These are phyloP conservation scores for Aspergillus incahuasiensis DNA, from an alignment of 495 filamentous ascomycete genomes.

Conservation along the genomic window DNA sequence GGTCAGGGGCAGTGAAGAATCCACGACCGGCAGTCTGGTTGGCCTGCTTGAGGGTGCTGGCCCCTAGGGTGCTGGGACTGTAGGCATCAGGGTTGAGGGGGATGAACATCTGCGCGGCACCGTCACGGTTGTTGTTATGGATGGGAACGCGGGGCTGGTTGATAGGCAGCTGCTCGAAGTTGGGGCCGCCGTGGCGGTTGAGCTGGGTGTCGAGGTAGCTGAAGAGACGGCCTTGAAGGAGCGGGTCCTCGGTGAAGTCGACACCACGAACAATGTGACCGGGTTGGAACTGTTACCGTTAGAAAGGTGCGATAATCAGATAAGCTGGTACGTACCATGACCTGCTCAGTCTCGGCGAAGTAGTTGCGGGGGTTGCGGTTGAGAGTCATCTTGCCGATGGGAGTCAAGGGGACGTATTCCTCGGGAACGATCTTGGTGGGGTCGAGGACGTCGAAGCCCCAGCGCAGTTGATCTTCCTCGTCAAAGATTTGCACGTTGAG, in stretches of 20 bases:
- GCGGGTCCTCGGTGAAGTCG: slow-evolving; percentile 68
- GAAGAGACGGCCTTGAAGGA: slow-evolving; percentile 70
- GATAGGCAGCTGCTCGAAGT: slow-evolving; percentile 73
- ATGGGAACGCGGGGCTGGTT: slow-evolving; percentile 60
- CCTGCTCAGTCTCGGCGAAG: slow-evolving; percentile 75
- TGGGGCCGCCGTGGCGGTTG: slow-evolving; percentile 66
- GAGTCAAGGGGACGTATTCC: slow-evolving; percentile 62
- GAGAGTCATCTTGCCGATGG: slow-evolving; percentile 62
- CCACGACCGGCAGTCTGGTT: slow-evolving; percentile 65
- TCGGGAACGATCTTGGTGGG: slow-evolving; percentile 74
- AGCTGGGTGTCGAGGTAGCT: slow-evolving; percentile 73
- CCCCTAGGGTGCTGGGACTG: slow-evolving; percentile 63
- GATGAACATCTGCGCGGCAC: slow-evolving; percentile 44
- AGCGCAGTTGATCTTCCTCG: slow-evolving; percentile 59
- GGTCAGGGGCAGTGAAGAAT: slow-evolving; percentile 67
- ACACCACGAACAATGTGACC: slow-evolving; percentile 61
- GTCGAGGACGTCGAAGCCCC: slow-evolving; percentile 69
- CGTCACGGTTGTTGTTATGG: slow-evolving; percentile 69
- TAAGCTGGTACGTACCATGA: slow-evolving; percentile 54
- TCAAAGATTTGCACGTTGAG: slow-evolving; percentile 71
- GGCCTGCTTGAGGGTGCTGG: slow-evolving; percentile 61
- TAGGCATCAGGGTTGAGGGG: slow-evolving; percentile 52
- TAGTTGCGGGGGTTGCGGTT: slow-evolving; percentile 71
- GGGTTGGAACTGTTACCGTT: slow-evolving; percentile 61
- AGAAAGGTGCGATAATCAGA: slow-evolving; percentile 1